A percentile compares a stretch with the other conserved stretches of the same genome.
These are phyloP conservation scores for Candida suzukii DNA, from an alignment of 805 yeast genomes.

Conservation along the genomic window DNA sequence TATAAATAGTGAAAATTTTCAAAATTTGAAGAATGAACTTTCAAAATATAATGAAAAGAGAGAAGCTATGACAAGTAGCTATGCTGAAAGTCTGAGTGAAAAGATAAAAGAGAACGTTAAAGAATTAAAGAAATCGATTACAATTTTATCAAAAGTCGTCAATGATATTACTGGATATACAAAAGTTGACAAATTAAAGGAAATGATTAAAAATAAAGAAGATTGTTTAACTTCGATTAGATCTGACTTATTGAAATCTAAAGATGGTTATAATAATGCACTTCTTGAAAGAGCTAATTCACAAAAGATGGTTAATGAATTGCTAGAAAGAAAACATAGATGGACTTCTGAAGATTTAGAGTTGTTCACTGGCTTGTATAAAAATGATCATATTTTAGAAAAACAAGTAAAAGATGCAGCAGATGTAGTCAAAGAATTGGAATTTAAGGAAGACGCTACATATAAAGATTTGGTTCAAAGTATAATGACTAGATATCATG, in stretches of 20 bases:
- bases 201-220: constrained; percentile 53
- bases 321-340: constrained; percentile 73
- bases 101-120: constrained; percentile 42
- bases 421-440: constrained; percentile 42
- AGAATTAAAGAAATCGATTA: constrained; percentile 49
- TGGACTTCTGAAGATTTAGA: constrained; percentile 83
- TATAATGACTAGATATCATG: constrained; percentile 85
- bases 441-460: constrained; percentile 56
- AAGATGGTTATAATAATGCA: constrained; percentile 49
- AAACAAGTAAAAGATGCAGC: constrained; percentile 48
- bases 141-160: constrained; percentile 58
- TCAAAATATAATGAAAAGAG: constrained; percentile 19
- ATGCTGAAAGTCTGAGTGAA: constrained; percentile 32
- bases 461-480: constrained; percentile 66
- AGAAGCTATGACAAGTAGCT: constrained; percentile 17
- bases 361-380: constrained; percentile 72
- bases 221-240: constrained; percentile 40
- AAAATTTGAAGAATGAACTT: constrained; percentile 24
- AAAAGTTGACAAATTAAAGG: constrained; percentile 64
- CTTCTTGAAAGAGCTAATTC: constrained; percentile 57
- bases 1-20: constrained; percentile 25
- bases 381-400: constrained; percentile 73
- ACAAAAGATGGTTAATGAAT: constrained; percentile 81
- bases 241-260: constrained; percentile 38
- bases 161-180: constrained; percentile 93